Percentiles rank a stretch among this genome's conserved stretches.
phyloP scores from a whole-genome alignment of 2,329 filamentous ascomycete species.

The Penicillium sp. region DNA sequence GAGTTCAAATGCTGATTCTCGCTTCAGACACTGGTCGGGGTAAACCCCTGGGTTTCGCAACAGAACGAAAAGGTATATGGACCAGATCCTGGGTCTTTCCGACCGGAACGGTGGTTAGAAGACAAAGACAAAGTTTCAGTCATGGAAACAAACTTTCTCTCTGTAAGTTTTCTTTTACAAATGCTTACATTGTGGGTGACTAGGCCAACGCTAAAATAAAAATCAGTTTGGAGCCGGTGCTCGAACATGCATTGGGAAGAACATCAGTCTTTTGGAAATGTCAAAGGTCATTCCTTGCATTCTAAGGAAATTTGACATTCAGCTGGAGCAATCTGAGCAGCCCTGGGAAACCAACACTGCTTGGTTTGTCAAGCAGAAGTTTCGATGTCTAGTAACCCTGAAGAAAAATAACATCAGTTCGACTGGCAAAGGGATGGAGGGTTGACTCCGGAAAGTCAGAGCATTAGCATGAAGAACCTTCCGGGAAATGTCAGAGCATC shows the following conservation, averaged over 20 bases:
- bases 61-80: not conserved
- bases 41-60: not conserved
- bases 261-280: not conserved
- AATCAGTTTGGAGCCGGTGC: not conserved
- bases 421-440: no score
- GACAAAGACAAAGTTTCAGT: not conserved
- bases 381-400: not conserved
- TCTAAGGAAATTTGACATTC: not conserved
- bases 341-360: not conserved
- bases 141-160: not conserved
- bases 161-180: not conserved
- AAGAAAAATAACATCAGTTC: no score
- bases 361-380: not conserved
- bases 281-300: not conserved
- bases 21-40: not conserved
- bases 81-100: not conserved
- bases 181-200: no score
- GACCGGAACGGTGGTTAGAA: not conserved
- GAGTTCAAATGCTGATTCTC: not conserved
- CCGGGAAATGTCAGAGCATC: no score
- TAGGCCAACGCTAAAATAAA: no score
- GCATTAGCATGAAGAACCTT: no score
- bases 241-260: not conserved
- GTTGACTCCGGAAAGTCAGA: no score
- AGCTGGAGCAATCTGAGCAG: not conserved